Percentiles rank a stretch among this genome's conserved stretches.
phyloP scores from a whole-genome alignment of 257 asterid species.

The Galeopsis tetrahit region DNA sequence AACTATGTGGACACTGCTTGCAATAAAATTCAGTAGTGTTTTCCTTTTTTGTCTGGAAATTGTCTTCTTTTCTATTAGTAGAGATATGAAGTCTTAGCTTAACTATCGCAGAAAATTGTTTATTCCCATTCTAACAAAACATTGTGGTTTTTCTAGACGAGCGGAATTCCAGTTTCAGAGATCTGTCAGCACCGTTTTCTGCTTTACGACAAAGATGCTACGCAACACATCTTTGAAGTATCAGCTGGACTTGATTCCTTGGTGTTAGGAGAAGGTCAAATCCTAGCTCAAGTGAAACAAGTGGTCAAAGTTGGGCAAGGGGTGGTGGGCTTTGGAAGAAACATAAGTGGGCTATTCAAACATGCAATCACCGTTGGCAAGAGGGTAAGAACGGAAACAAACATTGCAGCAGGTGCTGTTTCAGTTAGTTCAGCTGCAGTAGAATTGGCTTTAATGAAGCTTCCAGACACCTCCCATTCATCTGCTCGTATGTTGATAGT shows the following conservation, averaged over 20 bases:
- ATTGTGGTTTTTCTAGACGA: conserved; percentile 58
- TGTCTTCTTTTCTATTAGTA: no score
- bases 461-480: conserved; percentile 69
- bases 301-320: conserved; percentile 96
- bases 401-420: conserved; percentile 93
- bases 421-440: conserved; percentile 98
- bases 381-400: conserved; percentile 88
- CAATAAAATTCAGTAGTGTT: neutral
- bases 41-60: neutral
- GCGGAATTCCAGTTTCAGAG: conserved; percentile 85
- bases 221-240: conserved; percentile 92
- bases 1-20: neutral
- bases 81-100: no score
- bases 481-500: conserved; percentile 74
- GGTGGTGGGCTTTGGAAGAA: conserved; percentile 82
- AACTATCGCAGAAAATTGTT: neutral
- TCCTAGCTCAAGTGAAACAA: conserved; percentile 93
- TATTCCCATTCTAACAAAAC: neutral
- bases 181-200: conserved; percentile 88
- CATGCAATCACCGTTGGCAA: conserved; percentile 95
- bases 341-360: conserved; percentile 91
- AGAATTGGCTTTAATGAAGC: conserved; percentile 87
- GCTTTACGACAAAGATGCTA: conserved; percentile 84
- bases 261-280: conserved; percentile 97
- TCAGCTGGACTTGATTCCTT: conserved; percentile 94